Conservation (phyloP, 2,329 filamentous ascomycete species). For the Diaporthe ampelina region DNA sequence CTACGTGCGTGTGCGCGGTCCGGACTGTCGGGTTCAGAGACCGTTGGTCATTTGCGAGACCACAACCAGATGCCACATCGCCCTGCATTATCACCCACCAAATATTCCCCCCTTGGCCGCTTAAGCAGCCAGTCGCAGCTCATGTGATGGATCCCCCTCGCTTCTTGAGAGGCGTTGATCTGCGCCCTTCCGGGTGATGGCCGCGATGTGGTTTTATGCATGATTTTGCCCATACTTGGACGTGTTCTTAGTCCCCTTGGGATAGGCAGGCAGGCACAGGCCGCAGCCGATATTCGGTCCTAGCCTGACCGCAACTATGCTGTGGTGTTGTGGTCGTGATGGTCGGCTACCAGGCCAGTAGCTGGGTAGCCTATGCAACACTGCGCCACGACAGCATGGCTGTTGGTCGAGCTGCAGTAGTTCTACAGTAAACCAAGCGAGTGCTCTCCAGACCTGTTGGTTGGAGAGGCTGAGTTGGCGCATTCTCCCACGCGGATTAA, state of each 20-base stretch:
- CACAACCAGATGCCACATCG: neutral
- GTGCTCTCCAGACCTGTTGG: neutral
- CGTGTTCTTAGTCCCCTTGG: neutral
- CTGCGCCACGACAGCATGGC: neutral
- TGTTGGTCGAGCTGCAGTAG: neutral
- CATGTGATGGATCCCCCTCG: neutral
- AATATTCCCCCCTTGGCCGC: conserved; percentile 19
- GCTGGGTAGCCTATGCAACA: neutral
- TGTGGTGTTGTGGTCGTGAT: neutral
- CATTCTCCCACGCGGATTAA: neutral
- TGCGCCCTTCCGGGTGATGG: neutral
- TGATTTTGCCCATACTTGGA: neutral
- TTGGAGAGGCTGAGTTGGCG: neutral
- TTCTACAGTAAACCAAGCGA: neutral
- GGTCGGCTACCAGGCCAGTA: neutral
- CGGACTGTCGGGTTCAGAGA: conserved; percentile 27
- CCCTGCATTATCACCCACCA: neutral
- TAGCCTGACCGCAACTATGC: neutral
- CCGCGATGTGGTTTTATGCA: neutral
- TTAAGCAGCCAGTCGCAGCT: conserved; percentile 26
- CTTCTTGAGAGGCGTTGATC: neutral
- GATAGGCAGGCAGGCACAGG: too few relatives aligned
- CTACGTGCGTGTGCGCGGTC: conserved; percentile 19
- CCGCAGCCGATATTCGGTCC: neutral
- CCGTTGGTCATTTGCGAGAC: conserved; percentile 15